Percentiles rank a stretch among this genome's conserved stretches.
phyloP scores from a whole-genome alignment of 2,329 filamentous ascomycete species.

The Colletotrichum lindemuthianum region DNA sequence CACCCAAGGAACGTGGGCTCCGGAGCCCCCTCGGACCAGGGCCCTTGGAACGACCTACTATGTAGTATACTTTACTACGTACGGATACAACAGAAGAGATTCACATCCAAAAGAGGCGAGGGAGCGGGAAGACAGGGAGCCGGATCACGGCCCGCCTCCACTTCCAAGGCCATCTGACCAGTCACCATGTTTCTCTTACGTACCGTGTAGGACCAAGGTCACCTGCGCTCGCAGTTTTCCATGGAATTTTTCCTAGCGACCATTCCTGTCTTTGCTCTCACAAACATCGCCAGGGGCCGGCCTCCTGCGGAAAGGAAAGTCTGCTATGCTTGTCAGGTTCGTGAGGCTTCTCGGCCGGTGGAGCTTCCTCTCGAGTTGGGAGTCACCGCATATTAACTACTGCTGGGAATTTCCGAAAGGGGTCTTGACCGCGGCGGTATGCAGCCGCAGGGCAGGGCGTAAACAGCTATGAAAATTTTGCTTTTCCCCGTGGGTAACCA shows the following conservation, averaged over 20 bases:
- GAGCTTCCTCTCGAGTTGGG: not conserved
- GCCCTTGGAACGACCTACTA: not conserved
- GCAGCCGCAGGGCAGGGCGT: not conserved
- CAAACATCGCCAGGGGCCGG: no score
- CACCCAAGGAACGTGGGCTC: conserved; percentile 6
- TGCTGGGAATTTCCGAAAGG: not conserved
- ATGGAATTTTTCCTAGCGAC: not conserved
- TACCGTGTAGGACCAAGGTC: conserved; percentile 13
- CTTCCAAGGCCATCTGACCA: conserved; percentile 29
- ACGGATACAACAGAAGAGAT: not conserved
- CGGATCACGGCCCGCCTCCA: conserved; percentile 12
- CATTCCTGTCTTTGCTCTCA: not conserved
- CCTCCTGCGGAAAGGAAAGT: not conserved
- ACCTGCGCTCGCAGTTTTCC: conserved; percentile 20
- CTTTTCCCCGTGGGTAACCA: conserved; percentile 12
- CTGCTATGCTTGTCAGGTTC: not conserved
- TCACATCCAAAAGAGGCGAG: conserved; percentile 9
- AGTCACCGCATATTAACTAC: conserved; percentile 1
- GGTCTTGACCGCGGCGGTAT: no score
- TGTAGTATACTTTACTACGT: no score
- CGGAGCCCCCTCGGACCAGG: not conserved
- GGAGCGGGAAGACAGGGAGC: conserved; percentile 22
- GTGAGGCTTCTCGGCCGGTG: conserved; percentile 1
- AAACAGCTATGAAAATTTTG: conserved; percentile 14
- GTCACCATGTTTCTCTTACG: conserved; percentile 31